A percentile compares a stretch with the other conserved stretches of the same genome.
Conservation (phyloP, 1,284 basidiomycete genomes). For the Coniophora puteana region DNA sequence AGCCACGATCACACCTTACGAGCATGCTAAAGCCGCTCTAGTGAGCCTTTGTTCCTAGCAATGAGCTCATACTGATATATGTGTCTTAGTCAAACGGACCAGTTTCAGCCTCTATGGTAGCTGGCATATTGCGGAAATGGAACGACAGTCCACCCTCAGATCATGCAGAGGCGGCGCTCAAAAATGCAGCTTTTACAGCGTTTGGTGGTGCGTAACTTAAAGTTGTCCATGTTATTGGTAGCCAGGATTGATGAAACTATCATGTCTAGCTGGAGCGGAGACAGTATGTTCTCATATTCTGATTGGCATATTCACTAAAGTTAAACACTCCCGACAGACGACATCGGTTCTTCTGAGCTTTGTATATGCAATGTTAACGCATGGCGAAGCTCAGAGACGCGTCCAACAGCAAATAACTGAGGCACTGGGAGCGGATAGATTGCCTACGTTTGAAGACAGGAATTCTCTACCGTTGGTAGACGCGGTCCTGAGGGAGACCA, state of each 20-base stretch:
- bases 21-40: too few relatives aligned
- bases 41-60: too few relatives aligned
- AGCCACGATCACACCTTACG: too few relatives aligned
- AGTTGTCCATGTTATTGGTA: too few relatives aligned
- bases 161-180: not conserved
- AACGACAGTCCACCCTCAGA: not conserved
- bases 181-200: not conserved
- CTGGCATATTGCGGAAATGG: not conserved
- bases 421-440: constrained; percentile 53
- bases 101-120: not conserved
- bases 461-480: constrained; percentile 55
- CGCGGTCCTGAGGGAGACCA: constrained; percentile 56
- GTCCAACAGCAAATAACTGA: constrained; percentile 63
- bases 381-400: constrained; percentile 29
- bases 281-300: too few relatives aligned
- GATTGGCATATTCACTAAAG: too few relatives aligned
- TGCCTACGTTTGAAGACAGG: constrained; percentile 60
- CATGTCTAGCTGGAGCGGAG: too few relatives aligned
- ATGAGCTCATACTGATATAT: too few relatives aligned
- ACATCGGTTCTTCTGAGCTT: too few relatives aligned
- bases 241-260: too few relatives aligned
- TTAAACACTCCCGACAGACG: too few relatives aligned
- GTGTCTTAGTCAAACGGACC: not conserved
- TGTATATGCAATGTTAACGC: too few relatives aligned
- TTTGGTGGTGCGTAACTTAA: not conserved